Evolutionary conservation across 2,329 filamentous ascomycete species (phyloP).

Genomic region (Epichloe glyceriae): DNA sequence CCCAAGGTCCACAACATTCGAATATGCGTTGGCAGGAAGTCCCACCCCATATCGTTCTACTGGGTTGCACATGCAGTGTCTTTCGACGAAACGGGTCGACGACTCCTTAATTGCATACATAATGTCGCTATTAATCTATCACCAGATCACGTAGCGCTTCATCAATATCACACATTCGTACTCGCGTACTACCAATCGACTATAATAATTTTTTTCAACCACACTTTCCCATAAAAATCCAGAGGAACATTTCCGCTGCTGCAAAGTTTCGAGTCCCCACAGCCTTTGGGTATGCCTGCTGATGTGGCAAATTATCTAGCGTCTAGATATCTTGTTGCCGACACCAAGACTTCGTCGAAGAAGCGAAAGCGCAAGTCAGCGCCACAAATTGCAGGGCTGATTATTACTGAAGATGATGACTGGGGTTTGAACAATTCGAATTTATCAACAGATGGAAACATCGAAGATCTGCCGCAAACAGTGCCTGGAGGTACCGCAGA

Average conservation of each 20-base stretch:
- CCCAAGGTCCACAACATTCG: neutral
- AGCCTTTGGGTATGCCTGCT: slow-evolving; percentile 31
- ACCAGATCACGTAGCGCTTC: too few species aligned
- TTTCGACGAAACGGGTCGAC: too few species aligned
- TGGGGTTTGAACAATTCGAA: slow-evolving; percentile 28
- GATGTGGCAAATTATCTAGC: slow-evolving; percentile 76
- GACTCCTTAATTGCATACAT: neutral
- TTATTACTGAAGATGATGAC: slow-evolving; percentile 54
- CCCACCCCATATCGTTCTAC: slow-evolving; percentile 10
- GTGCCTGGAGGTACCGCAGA: slow-evolving; percentile 42
- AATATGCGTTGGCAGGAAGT: neutral
- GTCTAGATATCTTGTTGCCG: slow-evolving; percentile 67
- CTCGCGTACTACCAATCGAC: too few species aligned
- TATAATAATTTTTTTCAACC: too few species aligned
- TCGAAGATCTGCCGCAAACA: slow-evolving; percentile 36
- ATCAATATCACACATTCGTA: too few species aligned
- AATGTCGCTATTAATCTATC: too few species aligned
- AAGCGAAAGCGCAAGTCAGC: slow-evolving; percentile 51
- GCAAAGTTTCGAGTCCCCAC: neutral
- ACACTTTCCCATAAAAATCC: neutral
- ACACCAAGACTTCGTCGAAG: slow-evolving; percentile 40
- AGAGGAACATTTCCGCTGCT: neutral
- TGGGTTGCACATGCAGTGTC: neutral
- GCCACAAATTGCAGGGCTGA: slow-evolving; percentile 31
- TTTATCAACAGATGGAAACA: slow-evolving; percentile 18